Base-by-base conservation (phyloP, 805 yeast species). In the Barnettozyma pratensis region DNA sequence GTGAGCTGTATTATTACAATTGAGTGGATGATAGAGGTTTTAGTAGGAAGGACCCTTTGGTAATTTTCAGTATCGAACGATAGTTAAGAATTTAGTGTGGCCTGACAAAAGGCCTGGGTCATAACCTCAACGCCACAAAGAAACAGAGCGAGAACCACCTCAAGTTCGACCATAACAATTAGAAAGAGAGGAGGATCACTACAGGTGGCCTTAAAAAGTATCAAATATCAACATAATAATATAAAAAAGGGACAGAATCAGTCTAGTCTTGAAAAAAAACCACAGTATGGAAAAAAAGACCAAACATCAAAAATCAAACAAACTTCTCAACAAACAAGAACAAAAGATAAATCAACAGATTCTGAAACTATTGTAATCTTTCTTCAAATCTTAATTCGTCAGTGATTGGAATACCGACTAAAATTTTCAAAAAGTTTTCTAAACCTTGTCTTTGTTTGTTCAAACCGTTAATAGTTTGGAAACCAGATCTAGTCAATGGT, bases 311-410 rank as follows among this genome's bases (percentile, higher is more conserved):
- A 30, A 38, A 12, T 14, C 38, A 28, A 14, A 12, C 9, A 6
- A n/a, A 37, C 11, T n/a, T n/a, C n/a, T n/a, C n/a, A n/a, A n/a
- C n/a, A n/a, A n/a, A n/a, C n/a, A n/a, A n/a, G n/a, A 11, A 25
- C 8, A 3, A 36, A n/a, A 36, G 19, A 19, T 10, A 25, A 42
- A 34, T 11, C 8, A 11, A 11, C 34, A 31, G 34, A 11, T 8
- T 8, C 19, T 31, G 8, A 31, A 11, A 14, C 28, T 45, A 53
- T 41, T 53, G 49, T 45, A 87, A 74, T 73, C 97, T 87, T 73
- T 92, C 97, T 72, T 91, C 97, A 58, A 91, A 87, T 75, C 96
- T 84, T 71, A 91, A 80, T 68, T 92, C 98, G 70, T 89, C 90
- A 63, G 83, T 78, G 51, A 95, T 81, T 52, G 95, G 95, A 57